Conservation (phyloP, 371 early-diverging fungal genomes). For the Capniomyces stellatus region DNA sequence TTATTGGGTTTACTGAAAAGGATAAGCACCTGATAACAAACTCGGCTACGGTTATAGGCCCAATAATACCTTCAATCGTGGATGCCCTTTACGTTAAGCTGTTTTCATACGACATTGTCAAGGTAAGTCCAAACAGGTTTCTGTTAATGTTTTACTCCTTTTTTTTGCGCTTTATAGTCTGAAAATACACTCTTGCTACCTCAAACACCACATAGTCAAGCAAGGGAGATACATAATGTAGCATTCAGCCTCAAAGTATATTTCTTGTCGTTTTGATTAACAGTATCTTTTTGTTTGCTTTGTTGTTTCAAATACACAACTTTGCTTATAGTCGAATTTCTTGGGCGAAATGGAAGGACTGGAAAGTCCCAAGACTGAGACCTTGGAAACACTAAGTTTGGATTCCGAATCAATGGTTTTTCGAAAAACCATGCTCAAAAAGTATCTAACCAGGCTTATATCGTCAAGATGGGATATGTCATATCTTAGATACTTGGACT, state of each 20-base stretch:
- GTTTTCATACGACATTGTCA: slow-evolving; percentile 37
- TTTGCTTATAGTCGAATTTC: slow-evolving; percentile 29
- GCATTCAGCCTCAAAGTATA: too few relatives aligned
- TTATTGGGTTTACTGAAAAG: slow-evolving; percentile 42
- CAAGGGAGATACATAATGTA: too few relatives aligned
- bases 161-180: too few relatives aligned
- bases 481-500: slow-evolving; percentile 61
- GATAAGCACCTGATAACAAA: slow-evolving; percentile 41
- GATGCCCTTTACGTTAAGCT: slow-evolving; percentile 51
- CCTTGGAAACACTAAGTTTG: slow-evolving; percentile 30
- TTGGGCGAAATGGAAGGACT: slow-evolving; percentile 49
- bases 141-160: too few relatives aligned
- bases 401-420: slow-evolving; percentile 57
- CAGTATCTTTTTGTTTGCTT: too few relatives aligned
- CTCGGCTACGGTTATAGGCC: slow-evolving; percentile 40
- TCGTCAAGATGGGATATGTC: slow-evolving; percentile 51
- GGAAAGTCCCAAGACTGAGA: slow-evolving; percentile 18
- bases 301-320: neutral
- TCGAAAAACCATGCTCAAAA: slow-evolving; percentile 54
- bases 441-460: slow-evolving; percentile 52
- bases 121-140: neutral
- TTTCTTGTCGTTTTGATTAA: too few relatives aligned
- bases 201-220: too few relatives aligned
- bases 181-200: too few relatives aligned
- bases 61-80: slow-evolving; percentile 58